A percentile compares a stretch with the other conserved stretches of the same genome.
Conservation (phyloP, 129 eudicot genomes). For the Dittrichia graveolens region DNA sequence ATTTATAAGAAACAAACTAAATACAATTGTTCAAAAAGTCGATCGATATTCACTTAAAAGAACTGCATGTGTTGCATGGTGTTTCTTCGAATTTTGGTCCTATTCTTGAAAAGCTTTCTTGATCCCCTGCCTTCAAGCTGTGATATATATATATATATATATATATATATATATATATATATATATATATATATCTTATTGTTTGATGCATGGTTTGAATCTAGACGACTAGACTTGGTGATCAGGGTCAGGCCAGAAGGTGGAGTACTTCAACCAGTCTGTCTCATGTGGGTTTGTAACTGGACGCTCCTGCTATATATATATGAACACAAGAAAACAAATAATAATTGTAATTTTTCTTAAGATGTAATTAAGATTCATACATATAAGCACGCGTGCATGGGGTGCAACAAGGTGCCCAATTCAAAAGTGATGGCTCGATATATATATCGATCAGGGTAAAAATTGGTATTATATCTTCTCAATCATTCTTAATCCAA, state of each 20-base stretch:
- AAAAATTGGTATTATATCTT: too few relatives aligned
- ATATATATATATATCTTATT: slow-evolving; percentile 10
- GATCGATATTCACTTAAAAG: slow-evolving; percentile 18
- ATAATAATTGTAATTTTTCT: background rate
- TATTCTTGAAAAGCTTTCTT: slow-evolving; percentile 20
- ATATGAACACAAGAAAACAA: slow-evolving; percentile 7
- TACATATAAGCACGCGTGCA: background rate
- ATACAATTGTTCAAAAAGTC: slow-evolving; percentile 28
- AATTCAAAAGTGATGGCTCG: background rate
- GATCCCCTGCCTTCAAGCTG: slow-evolving; percentile 2
- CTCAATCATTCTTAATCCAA: too few relatives aligned
- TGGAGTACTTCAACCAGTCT: slow-evolving; percentile 95
- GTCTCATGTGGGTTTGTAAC: slow-evolving; percentile 73
- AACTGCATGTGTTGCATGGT: background rate
- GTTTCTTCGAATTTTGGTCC: slow-evolving; percentile 16
- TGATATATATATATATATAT: background rate
- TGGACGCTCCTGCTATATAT: slow-evolving; percentile 82
- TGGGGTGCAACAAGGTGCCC: background rate
- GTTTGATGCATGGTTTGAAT: slow-evolving; percentile 14
- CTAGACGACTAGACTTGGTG: slow-evolving; percentile 88
- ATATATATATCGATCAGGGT: too few relatives aligned
- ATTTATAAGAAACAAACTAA: slow-evolving; percentile 4
- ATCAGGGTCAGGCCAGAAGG: slow-evolving; percentile 96
- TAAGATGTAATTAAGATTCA: slow-evolving; percentile 35
- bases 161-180: slow-evolving; percentile 14